phyloP scores from a whole-genome alignment of 768 basidiomycete species.

The Chalciporus piperatus region DNA sequence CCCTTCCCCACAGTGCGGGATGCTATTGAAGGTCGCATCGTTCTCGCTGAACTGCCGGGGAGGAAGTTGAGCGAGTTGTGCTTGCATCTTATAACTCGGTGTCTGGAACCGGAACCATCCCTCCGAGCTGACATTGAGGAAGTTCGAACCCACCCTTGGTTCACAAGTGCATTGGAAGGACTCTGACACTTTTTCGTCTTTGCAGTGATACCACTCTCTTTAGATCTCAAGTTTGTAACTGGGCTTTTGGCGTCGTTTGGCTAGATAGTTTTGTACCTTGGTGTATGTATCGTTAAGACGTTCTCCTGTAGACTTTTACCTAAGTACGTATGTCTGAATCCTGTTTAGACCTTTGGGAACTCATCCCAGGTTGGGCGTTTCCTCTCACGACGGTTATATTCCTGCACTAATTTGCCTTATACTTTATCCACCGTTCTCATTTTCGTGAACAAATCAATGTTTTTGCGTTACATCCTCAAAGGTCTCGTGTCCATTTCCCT shows the following conservation, averaged over 20 bases:
- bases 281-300: background rate
- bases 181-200: constrained; percentile 9
- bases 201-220: constrained; percentile 6
- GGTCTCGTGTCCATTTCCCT: no score
- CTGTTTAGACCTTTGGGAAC: no score
- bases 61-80: constrained; percentile 44
- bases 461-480: no score
- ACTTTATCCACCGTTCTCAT: no score
- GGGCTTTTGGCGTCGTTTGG: constrained; percentile 7
- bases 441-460: no score
- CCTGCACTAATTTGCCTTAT: no score
- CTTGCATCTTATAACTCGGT: constrained; percentile 65
- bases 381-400: no score
- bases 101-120: constrained; percentile 81
- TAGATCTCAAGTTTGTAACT: constrained; percentile 3
- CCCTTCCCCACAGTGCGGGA: constrained; percentile 89
- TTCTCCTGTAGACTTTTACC: no score
- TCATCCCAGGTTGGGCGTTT: no score
- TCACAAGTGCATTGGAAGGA: constrained; percentile 34
- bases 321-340: no score
- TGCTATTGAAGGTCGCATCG: constrained; percentile 64
- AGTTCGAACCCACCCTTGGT: constrained; percentile 84
- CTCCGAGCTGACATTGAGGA: constrained; percentile 79
- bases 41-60: constrained; percentile 42
- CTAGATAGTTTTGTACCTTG: background rate